Evolutionary conservation across 305 asterid species (phyloP).

Genomic region (Salvia sclarea): DNA sequence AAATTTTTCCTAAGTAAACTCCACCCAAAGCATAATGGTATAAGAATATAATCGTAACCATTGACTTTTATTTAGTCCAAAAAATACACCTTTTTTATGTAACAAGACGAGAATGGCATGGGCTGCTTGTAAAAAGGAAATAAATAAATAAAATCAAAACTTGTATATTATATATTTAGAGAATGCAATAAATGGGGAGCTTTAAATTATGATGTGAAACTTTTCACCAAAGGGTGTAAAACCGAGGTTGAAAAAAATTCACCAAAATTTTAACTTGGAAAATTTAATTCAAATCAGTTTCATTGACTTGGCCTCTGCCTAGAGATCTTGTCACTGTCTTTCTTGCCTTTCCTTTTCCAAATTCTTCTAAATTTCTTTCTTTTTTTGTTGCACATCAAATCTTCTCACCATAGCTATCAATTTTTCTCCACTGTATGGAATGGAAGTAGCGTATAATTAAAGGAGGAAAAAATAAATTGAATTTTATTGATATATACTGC

Average conservation of each 20-base stretch:
- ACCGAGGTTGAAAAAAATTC: conserved; percentile 31
- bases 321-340: conserved; percentile 47
- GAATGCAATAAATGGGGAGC: conserved; percentile 25
- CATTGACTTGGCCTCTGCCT: conserved; percentile 33
- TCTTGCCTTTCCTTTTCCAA: conserved; percentile 33
- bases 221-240: conserved; percentile 51
- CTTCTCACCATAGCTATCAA: background rate
- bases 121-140: background rate
- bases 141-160: background rate
- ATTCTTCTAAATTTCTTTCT: conserved; percentile 1
- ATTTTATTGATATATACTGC: no score
- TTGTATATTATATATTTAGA: no score
- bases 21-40: background rate
- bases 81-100: conserved; percentile 22
- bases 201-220: conserved; percentile 45
- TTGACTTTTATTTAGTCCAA: conserved; percentile 23
- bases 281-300: conserved; percentile 30
- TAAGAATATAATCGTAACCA: background rate
- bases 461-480: no score
- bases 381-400: conserved; percentile 25
- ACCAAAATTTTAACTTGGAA: conserved; percentile 32
- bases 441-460: no score
- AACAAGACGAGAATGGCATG: conserved; percentile 3
- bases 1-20: background rate
- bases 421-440: background rate